Evolutionary conservation across 2,329 filamentous ascomycete species (phyloP).

Genomic region (Fusarium illudens): DNA sequence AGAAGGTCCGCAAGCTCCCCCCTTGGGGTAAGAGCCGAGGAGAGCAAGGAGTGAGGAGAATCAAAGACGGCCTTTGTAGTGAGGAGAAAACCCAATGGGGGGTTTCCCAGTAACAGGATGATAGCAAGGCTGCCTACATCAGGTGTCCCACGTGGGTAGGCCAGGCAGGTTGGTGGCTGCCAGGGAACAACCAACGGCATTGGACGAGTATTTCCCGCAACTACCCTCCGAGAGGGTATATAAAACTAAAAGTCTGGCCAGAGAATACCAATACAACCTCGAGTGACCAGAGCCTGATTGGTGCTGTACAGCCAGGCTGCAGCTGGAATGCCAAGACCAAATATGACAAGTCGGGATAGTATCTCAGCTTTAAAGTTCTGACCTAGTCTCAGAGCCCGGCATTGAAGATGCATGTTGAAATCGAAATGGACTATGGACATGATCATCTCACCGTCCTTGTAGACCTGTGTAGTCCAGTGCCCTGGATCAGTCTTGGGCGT

Average conservation of each 20-base stretch:
- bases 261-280: not conserved
- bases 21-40: not conserved
- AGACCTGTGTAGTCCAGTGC: not conserved
- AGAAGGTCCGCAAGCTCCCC: not conserved
- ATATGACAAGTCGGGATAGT: not conserved
- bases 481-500: too few relatives aligned
- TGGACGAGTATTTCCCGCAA: not conserved
- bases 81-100: not conserved
- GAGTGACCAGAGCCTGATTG: not conserved
- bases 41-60: not conserved
- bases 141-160: not conserved
- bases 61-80: not conserved
- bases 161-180: not conserved
- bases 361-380: not conserved
- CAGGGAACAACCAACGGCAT: not conserved
- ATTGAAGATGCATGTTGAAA: not conserved
- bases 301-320: slow-evolving; percentile 70
- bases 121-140: not conserved
- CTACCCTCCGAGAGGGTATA: not conserved
- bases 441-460: too few relatives aligned
- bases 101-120: not conserved
- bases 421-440: not conserved
- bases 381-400: too few relatives aligned
- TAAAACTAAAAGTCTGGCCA: not conserved
- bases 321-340: too few relatives aligned